Base-by-base conservation (phyloP, 2,329 filamentous ascomycete species). In the Colletotrichum lini region DNA sequence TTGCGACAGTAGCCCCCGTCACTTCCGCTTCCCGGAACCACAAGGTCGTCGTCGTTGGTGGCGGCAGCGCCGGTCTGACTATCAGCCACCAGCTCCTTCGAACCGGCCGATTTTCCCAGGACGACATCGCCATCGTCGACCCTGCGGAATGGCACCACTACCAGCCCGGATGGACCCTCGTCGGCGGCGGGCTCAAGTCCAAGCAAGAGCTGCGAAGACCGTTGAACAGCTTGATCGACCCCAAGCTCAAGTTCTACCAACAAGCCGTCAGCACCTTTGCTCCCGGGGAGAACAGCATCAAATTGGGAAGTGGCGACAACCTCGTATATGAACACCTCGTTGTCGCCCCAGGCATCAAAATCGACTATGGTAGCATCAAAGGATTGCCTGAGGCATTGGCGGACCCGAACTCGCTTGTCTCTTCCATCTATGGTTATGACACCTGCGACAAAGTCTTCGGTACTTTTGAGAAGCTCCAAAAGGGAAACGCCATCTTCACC, bases 91-190 rank as follows among this genome's bases (percentile, higher is more conserved):
- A 94, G 81, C 86, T 94, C 3, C 85, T 93, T 4, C 85, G 85
- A 2, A 83, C 84, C 0, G 89, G 89, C 53, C 84, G 84, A 35
- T 92, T 92, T 75, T 73, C 79, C 0, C 81, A 84, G 53, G 83
- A 89, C 42, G 91, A 93, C 71, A 91, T 93, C 72, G 90, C 91
- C 38, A 76, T 93, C 35, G 81, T 93, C 53, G 91, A 93, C 73
- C 91, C 91, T 0, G 85, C 90, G 0, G 77, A 81, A 73, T 90
- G 85, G 84, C 90, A 93, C 77, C 85, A 93, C 80, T 93, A 92
- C 78, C 91, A 93, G 60, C 90, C 91, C 1, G 91, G 91, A 65
- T 93, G 90, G 90, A 93, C 91, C 2, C 83, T 93, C 1, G 91
- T 92, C 2, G 91, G 90, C 53, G 90, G 88, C 49, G 91, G 91